These are phyloP conservation scores for Gnomoniopsis sp. DNA, from an alignment of 2,329 filamentous ascomycete species.

Conservation along the genomic window DNA sequence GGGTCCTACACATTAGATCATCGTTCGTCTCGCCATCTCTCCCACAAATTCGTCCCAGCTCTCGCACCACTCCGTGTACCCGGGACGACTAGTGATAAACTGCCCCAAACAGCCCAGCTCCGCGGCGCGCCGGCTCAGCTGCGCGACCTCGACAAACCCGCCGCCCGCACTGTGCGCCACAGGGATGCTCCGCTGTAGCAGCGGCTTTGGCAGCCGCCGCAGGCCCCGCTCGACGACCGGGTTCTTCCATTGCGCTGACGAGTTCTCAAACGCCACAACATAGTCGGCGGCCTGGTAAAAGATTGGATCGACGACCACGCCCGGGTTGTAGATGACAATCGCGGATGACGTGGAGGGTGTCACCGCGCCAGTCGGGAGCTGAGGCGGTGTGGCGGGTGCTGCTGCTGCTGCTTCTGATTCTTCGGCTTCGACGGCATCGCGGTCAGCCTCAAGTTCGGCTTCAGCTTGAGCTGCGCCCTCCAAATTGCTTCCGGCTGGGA, in stretches of 20 bases:
- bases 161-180: constrained; percentile 20
- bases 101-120: constrained; percentile 19
- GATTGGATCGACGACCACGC: constrained; percentile 35
- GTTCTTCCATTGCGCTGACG: constrained; percentile 17
- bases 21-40: constrained; percentile 11
- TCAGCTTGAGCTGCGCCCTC: background rate
- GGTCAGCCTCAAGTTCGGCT: background rate
- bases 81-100: constrained; percentile 20
- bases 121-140: constrained; percentile 14
- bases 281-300: constrained; percentile 39
- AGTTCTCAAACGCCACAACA: constrained; percentile 41
- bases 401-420: constrained; percentile 4
- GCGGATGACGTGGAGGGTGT: constrained; percentile 5
- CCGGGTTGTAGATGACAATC: constrained; percentile 41
- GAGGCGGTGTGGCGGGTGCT: background rate
- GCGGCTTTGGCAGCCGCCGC: constrained; percentile 12
- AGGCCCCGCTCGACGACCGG: constrained; percentile 19
- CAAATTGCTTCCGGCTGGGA: background rate
- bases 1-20: background rate
- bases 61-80: constrained; percentile 22
- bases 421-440: background rate
- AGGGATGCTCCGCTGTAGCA: constrained; percentile 17
- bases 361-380: constrained; percentile 9
- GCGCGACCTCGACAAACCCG: background rate
- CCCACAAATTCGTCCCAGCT: constrained; percentile 20